A percentile compares a stretch with the other conserved stretches of the same genome.
These are phyloP conservation scores for Cicer bijugum DNA, from an alignment of 306 rosid species.

Conservation along the genomic window DNA sequence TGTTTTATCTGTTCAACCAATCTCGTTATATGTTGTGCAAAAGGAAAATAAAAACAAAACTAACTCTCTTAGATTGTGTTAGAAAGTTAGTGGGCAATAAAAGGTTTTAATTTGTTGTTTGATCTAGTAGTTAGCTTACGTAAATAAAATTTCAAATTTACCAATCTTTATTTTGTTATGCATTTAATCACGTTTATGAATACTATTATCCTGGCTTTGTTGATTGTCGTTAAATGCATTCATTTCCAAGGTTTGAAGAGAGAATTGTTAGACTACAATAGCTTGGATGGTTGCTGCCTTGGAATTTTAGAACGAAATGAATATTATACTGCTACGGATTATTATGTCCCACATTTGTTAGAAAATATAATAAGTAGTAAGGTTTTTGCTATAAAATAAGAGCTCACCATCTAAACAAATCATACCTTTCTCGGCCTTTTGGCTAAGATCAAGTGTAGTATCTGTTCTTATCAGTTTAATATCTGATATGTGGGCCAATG, in stretches of 20 bases:
- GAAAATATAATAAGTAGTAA: neutral
- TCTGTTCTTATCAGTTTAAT: constrained; percentile 12
- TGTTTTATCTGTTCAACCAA: constrained; percentile 17
- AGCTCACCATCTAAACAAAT: neutral
- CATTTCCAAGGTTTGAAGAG: neutral
- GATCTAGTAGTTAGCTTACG: constrained; percentile 25
- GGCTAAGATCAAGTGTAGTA: constrained; percentile 23
- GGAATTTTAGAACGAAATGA: neutral
- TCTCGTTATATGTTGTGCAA: constrained; percentile 2
- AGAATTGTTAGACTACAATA: neutral
- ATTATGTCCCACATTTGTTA: neutral
- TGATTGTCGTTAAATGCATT: too few species aligned
- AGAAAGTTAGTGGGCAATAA: constrained; percentile 4
- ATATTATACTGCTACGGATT: neutral
- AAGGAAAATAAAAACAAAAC: neutral
- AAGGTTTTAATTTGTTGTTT: constrained; percentile 15
- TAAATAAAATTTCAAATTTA: constrained; percentile 20
- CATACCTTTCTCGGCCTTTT: constrained; percentile 23
- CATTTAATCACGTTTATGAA: constrained; percentile 16
- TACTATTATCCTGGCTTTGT: neutral
- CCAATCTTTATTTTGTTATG: constrained; percentile 21
- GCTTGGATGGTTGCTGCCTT: neutral
- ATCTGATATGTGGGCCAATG: neutral
- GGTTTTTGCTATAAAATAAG: neutral
- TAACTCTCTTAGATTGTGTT: constrained; percentile 5